These are phyloP conservation scores for Rubus parviflorus DNA, from an alignment of 306 rosid genomes.

Conservation along the genomic window DNA sequence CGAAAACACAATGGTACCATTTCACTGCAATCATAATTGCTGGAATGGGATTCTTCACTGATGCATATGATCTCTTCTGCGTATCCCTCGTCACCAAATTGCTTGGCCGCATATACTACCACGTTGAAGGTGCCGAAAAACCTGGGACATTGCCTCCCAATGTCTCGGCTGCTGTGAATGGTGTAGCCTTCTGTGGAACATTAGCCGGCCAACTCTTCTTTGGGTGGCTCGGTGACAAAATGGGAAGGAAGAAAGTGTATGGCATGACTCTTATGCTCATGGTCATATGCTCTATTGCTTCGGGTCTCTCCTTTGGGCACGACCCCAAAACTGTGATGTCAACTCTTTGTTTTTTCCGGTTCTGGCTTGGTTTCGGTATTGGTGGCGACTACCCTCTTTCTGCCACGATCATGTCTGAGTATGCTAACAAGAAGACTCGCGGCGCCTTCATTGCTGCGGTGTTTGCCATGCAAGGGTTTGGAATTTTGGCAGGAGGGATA, in stretches of 20 bases:
- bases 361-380: conserved; percentile 84
- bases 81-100: conserved; percentile 69
- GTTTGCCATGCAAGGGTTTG: conserved; percentile 88
- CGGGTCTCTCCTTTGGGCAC: conserved; percentile 70
- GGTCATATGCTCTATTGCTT: conserved; percentile 62
- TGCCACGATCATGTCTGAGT: conserved; percentile 80
- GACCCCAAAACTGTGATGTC: conserved; percentile 50
- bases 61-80: conserved; percentile 78
- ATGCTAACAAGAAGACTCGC: conserved; percentile 70
- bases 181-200: conserved; percentile 71
- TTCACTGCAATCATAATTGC: conserved; percentile 68
- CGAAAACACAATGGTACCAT: conserved; percentile 79
- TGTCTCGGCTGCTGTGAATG: conserved; percentile 68
- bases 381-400: conserved; percentile 88
- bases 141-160: conserved; percentile 74
- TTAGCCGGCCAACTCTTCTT: conserved; percentile 73
- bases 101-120: conserved; percentile 75
- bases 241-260: conserved; percentile 68
- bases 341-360: conserved; percentile 74
- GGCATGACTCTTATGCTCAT: conserved; percentile 71
- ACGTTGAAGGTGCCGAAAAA: conserved; percentile 48
- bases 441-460: conserved; percentile 80
- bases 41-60: conserved; percentile 91
- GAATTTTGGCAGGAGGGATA: conserved; percentile 66
- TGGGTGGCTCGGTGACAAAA: conserved; percentile 83